These are phyloP conservation scores for Lagerstroemia speciosa DNA, from an alignment of 345 rosid species.

Conservation along the genomic window DNA sequence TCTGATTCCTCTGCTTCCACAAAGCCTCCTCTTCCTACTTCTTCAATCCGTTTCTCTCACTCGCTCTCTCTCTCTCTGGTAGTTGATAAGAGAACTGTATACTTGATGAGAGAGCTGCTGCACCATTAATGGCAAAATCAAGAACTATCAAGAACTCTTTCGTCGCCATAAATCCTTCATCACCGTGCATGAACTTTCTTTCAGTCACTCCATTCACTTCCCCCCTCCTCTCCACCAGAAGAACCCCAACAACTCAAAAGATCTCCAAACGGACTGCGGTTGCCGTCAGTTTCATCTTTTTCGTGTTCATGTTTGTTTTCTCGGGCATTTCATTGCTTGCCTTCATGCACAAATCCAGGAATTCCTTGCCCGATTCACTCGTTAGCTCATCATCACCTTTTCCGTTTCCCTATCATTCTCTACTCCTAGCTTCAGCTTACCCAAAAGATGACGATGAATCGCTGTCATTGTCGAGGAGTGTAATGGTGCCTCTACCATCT, in stretches of 20 bases:
- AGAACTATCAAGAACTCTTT: conserved; percentile 28
- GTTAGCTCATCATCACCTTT: conserved; percentile 24
- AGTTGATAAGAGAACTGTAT: too few species aligned
- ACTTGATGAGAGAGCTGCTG: background rate
- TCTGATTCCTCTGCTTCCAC: background rate
- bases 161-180: background rate
- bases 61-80: background rate
- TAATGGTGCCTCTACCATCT: conserved; percentile 5
- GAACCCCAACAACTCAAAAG: conserved; percentile 17
- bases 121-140: conserved; percentile 25
- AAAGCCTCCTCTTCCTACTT: background rate
- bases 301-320: conserved; percentile 30
- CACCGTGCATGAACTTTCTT: conserved; percentile 36
- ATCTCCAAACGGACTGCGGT: conserved; percentile 6
- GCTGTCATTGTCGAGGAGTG: background rate
- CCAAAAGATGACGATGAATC: background rate
- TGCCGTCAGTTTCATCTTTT: conserved; percentile 5
- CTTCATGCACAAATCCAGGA: conserved; percentile 36
- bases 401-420: conserved; percentile 13
- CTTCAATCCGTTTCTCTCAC: background rate
- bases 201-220: conserved; percentile 52
- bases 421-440: background rate
- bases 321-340: conserved; percentile 38
- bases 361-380: conserved; percentile 46
- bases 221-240: conserved; percentile 50